These are phyloP conservation scores for Macrocybe gigantea DNA, from an alignment of 768 basidiomycete species.

Conservation along the genomic window DNA sequence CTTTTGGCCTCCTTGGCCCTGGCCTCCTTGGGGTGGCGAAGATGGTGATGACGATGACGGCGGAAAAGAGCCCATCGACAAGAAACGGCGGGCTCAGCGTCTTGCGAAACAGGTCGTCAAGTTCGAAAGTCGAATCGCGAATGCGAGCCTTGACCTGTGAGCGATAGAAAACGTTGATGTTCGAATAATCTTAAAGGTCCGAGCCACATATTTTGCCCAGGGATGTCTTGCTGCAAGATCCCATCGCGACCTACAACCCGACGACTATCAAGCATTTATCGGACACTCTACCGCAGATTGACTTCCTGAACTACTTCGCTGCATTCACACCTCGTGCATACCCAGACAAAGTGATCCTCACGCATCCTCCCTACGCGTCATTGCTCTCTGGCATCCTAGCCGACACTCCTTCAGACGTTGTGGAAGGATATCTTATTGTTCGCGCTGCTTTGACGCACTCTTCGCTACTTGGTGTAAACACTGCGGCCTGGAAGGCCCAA, in stretches of 20 bases:
- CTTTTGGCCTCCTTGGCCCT: conserved; percentile 77
- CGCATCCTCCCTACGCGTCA: conserved; percentile 70
- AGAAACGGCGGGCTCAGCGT: conserved; percentile 47
- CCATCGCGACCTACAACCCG: conserved; percentile 87
- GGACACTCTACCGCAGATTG: conserved; percentile 63
- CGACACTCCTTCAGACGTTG: conserved; percentile 56
- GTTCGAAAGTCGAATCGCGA: conserved; percentile 75
- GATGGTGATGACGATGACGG: conserved; percentile 42
- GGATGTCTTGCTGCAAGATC: conserved; percentile 71
- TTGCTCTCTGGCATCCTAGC: conserved; percentile 67
- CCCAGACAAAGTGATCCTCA: conserved; percentile 74
- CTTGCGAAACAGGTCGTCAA: conserved; percentile 67
- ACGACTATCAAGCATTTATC: conserved; percentile 64
- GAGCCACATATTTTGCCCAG: conserved; percentile 21
- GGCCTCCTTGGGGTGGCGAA: conserved; percentile 80
- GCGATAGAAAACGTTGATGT: conserved; percentile 13
- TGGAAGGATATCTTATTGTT: conserved; percentile 86
- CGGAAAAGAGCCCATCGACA: conserved; percentile 43
- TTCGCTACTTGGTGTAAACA: conserved; percentile 64
- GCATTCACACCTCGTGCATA: conserved; percentile 75
- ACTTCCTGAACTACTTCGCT: conserved; percentile 83
- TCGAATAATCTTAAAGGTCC: not conserved
- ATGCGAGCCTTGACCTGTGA: conserved; percentile 76
- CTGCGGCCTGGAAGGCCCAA: conserved; percentile 75
- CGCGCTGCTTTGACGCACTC: conserved; percentile 67